phyloP scores from a whole-genome alignment of 2,329 filamentous ascomycete genomes.

The Aureobasidium namibiae region DNA sequence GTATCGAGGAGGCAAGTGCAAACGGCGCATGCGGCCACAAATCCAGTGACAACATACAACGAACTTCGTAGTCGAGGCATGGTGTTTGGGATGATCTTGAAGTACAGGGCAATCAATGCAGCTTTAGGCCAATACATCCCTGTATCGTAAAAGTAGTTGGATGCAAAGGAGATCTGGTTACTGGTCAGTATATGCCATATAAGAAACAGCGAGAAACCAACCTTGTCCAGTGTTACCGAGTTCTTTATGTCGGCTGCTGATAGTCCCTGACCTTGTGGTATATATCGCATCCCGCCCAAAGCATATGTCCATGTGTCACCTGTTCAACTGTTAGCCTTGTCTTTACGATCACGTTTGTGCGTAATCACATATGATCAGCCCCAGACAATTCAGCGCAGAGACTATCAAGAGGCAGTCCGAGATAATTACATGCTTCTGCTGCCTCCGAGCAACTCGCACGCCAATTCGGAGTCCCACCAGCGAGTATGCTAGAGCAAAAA shows the following conservation, averaged over 20 bases:
- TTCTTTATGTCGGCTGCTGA: not conserved
- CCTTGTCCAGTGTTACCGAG: not conserved
- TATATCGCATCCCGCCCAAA: not conserved
- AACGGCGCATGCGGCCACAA: not conserved
- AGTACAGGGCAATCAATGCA: not conserved
- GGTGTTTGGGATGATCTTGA: not conserved
- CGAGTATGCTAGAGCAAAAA: not conserved
- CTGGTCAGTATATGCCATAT: not conserved
- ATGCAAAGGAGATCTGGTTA: not conserved
- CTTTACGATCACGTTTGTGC: not conserved
- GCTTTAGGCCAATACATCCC: conserved; percentile 5
- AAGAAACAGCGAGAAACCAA: not conserved
- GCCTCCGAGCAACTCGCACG: not conserved
- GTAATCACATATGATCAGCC: not conserved
- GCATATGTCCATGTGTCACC: conserved; percentile 9
- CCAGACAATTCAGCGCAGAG: not conserved
- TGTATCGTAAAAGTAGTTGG: conserved; percentile 6
- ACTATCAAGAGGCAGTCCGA: not conserved
- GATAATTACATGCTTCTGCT: conserved; percentile 2
- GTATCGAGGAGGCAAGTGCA: not conserved
- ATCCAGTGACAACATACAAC: not conserved
- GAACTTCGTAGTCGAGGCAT: not conserved
- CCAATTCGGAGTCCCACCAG: conserved; percentile 1
- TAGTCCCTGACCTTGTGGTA: not conserved
- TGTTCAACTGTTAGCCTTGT: not conserved